A percentile compares a stretch with the other conserved stretches of the same genome.
These are phyloP conservation scores for Coemansia javaensis DNA, from an alignment of 192 early-diverging fungal genomes.

Conservation along the genomic window DNA sequence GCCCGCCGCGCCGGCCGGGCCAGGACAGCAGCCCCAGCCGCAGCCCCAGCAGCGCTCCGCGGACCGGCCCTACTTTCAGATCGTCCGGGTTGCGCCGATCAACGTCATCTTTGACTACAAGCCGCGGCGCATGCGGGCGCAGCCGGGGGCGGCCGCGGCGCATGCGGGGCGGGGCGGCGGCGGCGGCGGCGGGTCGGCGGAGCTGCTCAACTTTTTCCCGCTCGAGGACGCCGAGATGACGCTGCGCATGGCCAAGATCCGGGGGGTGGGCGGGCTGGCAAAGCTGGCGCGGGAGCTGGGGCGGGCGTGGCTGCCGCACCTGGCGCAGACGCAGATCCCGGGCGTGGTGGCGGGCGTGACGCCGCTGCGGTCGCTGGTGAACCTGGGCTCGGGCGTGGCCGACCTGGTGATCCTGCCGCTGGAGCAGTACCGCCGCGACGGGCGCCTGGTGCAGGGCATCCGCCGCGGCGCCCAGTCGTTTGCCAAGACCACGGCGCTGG, in stretches of 20 bases:
- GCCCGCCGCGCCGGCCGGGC: neutral
- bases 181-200: conserved; percentile 28
- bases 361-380: conserved; percentile 84
- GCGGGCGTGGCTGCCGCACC: conserved; percentile 84
- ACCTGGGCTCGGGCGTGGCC: conserved; percentile 83
- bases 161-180: too few relatives aligned
- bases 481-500: conserved; percentile 82
- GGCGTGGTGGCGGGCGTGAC: conserved; percentile 85
- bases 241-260: conserved; percentile 66
- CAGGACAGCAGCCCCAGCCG: neutral
- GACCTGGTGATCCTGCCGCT: conserved; percentile 90
- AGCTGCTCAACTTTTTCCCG: conserved; percentile 87
- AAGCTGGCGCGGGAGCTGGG: conserved; percentile 64
- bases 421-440: conserved; percentile 91
- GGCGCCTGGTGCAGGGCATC: conserved; percentile 79
- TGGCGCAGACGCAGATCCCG: conserved; percentile 85
- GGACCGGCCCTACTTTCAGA: conserved; percentile 51
- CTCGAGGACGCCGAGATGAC: conserved; percentile 90
- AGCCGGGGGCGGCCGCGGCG: conserved; percentile 10
- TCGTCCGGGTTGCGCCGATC: conserved; percentile 68
- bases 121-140: conserved; percentile 82
- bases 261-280: conserved; percentile 70
- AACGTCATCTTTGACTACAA: conserved; percentile 92
- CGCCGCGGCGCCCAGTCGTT: conserved; percentile 87
- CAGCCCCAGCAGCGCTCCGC: conserved; percentile 1